Base-by-base conservation (phyloP, 2,329 filamentous ascomycete species). In the Rhinocladiella similis region DNA sequence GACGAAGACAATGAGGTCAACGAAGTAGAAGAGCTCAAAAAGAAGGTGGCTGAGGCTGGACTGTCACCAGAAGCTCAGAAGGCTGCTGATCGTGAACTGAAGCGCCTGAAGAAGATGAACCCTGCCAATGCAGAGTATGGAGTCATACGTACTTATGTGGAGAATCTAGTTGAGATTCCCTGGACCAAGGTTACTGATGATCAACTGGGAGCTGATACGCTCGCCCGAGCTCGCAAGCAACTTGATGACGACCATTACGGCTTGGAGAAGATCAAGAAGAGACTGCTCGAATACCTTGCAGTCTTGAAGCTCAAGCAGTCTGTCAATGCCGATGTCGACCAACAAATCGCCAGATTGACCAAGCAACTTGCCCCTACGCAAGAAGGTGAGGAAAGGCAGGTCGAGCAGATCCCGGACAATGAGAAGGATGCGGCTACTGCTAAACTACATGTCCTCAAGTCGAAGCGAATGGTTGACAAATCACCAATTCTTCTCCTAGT, bases 191-290 rank as follows among this genome's bases (percentile, higher is more conserved):
- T 84, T 50, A 97, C 93, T 0, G 87, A 94, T 59, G 93, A 97
- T 68, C 86, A 91, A 29, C 83, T 99, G 2, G 91, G 92, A 6
- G 82, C 84, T 0, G 87, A 91, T 9, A 97, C 92, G 0, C 72
- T 97, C 54, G 80, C 83, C 56, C 83, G 82, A 65, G 94, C 94
- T 5, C 85, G 91, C 53, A 90, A 91, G 74, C 94, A 97, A 72
- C 82, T 99, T 5, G 91, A 99, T 67, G 87, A 95, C 62, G 94
- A 99, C 69, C 94, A 99, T 72, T 97, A 97, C 66, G 94, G 94
- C 0, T 78, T 99, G 13, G 91, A 97, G 60, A 95, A 93, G 73
- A 93, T 99, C 69, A 99, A 99, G 83, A 97, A 96, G 81, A 83
- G 94, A 42, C 75, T 99, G 19, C 81, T 99, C 4, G 95, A 97